Percentiles rank a stretch among this genome's conserved stretches.
phyloP scores from a whole-genome alignment of 805 yeast genomes.

The Saturnispora hagleri region DNA sequence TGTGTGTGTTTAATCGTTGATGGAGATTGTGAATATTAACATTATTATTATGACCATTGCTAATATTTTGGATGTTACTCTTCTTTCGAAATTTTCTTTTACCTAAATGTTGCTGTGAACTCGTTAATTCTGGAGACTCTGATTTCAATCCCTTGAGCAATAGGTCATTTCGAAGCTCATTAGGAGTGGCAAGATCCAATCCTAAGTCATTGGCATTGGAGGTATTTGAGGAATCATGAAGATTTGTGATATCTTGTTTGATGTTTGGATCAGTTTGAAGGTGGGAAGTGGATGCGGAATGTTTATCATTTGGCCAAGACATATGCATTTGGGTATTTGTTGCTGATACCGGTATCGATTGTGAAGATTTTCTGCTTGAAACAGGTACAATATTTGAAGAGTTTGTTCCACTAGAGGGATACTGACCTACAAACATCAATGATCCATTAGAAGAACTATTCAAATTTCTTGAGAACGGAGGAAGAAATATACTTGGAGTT shows the following conservation, averaged over 20 bases:
- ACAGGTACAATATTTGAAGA: background rate
- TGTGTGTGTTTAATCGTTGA: background rate
- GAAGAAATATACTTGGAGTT: slow-evolving; percentile 8
- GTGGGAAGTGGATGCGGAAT: background rate
- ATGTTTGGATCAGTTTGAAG: background rate
- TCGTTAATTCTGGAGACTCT: background rate
- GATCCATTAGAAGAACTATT: background rate
- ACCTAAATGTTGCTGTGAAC: background rate
- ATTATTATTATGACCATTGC: slow-evolving; percentile 1
- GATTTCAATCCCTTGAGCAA: background rate
- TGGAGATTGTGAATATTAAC: background rate
- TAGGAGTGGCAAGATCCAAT: background rate
- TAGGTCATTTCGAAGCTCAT: background rate
- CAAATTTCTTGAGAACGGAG: background rate
- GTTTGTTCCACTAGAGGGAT: background rate
- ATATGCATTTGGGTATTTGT: slow-evolving; percentile 7
- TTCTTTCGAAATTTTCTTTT: background rate
- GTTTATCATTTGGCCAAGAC: background rate
- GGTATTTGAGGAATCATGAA: background rate
- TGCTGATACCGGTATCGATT: slow-evolving; percentile 8
- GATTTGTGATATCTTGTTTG: background rate
- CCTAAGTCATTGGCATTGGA: background rate
- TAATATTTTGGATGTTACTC: slow-evolving; percentile 6
- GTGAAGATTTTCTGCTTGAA: slow-evolving; percentile 1
- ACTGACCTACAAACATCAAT: background rate